These are phyloP conservation scores for Geotrichum siamense DNA, from an alignment of 1,139 yeast species.

Conservation along the genomic window DNA sequence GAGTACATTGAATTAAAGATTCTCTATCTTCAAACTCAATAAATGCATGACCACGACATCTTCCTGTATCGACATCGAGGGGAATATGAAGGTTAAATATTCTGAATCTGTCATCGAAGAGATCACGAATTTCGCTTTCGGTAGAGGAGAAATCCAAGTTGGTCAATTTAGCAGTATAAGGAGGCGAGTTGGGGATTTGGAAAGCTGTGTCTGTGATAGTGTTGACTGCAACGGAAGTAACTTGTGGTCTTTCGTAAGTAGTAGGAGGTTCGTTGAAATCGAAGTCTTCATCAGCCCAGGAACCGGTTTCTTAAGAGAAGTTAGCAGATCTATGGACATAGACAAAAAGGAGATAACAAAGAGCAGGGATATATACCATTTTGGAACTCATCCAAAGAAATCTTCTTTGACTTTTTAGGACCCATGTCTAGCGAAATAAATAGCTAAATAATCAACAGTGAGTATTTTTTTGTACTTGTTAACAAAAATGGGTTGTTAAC, in stretches of 20 bases:
- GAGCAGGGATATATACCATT: conserved; percentile 7
- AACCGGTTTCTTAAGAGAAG: conserved; percentile 39
- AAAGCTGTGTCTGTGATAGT: conserved; percentile 40
- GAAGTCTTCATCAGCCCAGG: conserved; percentile 20
- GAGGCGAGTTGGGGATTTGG: conserved; percentile 88
- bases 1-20: conserved; percentile 62
- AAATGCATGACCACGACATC: conserved; percentile 80
- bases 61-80: conserved; percentile 50
- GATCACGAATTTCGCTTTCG: conserved; percentile 58
- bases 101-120: conserved; percentile 52
- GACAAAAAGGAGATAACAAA: not conserved
- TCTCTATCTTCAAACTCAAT: conserved; percentile 66
- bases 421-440: conserved; percentile 7
- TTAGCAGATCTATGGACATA: not conserved
- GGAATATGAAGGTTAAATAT: conserved; percentile 57
- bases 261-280: conserved; percentile 11
- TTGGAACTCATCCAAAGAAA: conserved; percentile 16
- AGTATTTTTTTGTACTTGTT: too few relatives aligned
- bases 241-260: conserved; percentile 12
- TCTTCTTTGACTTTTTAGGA: conserved; percentile 15
- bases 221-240: conserved; percentile 9
- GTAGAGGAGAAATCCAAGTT: conserved; percentile 79
- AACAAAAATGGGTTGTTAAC: too few relatives aligned
- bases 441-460: too few relatives aligned
- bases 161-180: conserved; percentile 80